phyloP scores from a whole-genome alignment of 2,329 filamentous ascomycete genomes.

The Basipetospora chlamydospora region DNA sequence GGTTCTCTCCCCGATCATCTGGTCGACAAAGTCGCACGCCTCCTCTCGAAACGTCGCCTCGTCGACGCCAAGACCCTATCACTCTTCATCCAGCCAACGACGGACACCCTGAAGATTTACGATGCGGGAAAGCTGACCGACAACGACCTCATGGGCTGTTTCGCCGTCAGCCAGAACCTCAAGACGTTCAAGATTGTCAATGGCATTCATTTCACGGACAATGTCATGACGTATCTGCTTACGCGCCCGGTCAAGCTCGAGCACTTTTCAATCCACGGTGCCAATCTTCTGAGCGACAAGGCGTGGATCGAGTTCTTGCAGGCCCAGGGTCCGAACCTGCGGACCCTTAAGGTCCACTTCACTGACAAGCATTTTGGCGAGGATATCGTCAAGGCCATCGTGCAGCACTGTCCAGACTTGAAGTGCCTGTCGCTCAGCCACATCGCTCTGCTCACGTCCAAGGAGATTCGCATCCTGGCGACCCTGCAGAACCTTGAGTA shows the following conservation, averaged over 20 bases:
- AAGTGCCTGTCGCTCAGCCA: slow-evolving; percentile 65
- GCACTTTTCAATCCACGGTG: slow-evolving; percentile 64
- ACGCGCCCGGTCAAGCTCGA: slow-evolving; percentile 56
- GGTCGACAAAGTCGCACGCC: slow-evolving; percentile 43
- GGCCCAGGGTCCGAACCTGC: slow-evolving; percentile 49
- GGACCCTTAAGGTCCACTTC: slow-evolving; percentile 63
- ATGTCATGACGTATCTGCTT: slow-evolving; percentile 66
- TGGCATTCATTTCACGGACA: slow-evolving; percentile 83
- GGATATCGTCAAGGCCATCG: slow-evolving; percentile 47
- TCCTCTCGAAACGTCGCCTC: slow-evolving; percentile 45
- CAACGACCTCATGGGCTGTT: slow-evolving; percentile 68
- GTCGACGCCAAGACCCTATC: slow-evolving; percentile 37
- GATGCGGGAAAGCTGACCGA: slow-evolving; percentile 50
- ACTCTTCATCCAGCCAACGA: slow-evolving; percentile 39
- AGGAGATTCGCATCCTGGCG: slow-evolving; percentile 51
- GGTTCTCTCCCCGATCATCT: slow-evolving; percentile 40
- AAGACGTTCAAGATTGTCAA: slow-evolving; percentile 63
- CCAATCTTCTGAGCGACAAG: slow-evolving; percentile 66
- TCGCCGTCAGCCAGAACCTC: slow-evolving; percentile 57
- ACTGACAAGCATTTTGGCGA: slow-evolving; percentile 74
- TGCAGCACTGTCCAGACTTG: slow-evolving; percentile 50
- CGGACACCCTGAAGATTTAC: slow-evolving; percentile 39
- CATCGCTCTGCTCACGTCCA: slow-evolving; percentile 58
- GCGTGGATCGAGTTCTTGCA: slow-evolving; percentile 60
- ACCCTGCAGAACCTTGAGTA: slow-evolving; percentile 52